phyloP scores from a whole-genome alignment of 208 protist genomes.

The Wallacemonas sp. region DNA sequence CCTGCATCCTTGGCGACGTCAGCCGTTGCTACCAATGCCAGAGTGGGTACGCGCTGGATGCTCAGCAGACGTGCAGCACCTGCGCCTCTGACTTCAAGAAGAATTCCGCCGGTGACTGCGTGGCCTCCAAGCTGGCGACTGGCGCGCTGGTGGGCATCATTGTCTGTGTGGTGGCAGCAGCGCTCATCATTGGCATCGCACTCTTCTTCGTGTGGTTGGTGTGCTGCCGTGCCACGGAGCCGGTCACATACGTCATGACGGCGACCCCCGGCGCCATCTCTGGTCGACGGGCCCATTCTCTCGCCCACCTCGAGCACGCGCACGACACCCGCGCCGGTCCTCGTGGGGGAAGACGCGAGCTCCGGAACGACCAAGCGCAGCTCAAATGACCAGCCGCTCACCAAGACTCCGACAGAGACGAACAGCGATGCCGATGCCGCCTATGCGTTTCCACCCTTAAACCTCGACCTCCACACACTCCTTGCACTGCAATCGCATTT shows the following conservation, averaged over 20 bases:
- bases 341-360: not conserved
- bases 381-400: not conserved
- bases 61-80: not conserved
- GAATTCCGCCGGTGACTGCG: not conserved
- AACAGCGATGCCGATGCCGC: no score
- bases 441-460: not conserved
- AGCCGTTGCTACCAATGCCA: not conserved
- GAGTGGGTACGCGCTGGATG: not conserved
- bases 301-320: not conserved
- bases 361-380: not conserved
- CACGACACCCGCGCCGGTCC: not conserved
- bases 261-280: not conserved
- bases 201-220: conserved; percentile 2
- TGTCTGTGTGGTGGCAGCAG: not conserved
- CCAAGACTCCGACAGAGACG: not conserved
- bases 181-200: not conserved
- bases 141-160: not conserved
- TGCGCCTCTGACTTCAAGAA: conserved; percentile 1
- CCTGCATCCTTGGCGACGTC: conserved; percentile 7
- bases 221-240: not conserved
- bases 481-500: not conserved
- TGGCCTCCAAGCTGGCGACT: not conserved
- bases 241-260: conserved; percentile 8
- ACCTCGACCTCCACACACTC: not conserved
- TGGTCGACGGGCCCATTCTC: not conserved